Evolutionary conservation across 2,329 filamentous ascomycete genomes (phyloP), one percentile per base, ranked within the genome.

Genomic region (Colletotrichum agaves): DNA sequence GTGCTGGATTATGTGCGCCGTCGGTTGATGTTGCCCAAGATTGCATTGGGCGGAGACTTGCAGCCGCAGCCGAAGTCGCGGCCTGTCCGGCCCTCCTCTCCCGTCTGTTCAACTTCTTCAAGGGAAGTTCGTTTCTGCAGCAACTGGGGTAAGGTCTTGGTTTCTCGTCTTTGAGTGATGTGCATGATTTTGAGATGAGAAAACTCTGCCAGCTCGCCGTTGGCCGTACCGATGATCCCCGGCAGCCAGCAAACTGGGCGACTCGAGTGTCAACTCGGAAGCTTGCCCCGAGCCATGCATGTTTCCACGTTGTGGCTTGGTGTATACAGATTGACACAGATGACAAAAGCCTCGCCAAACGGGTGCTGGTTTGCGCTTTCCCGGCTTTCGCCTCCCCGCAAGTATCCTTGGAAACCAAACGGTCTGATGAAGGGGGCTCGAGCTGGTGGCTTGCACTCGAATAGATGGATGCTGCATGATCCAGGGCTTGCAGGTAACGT

Each of bases 51-150:
- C 64, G 64, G 64, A 39, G 46, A 63, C 37, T 33, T 35, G 64
- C 64, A 63, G 64, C 64, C 60, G 64, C 7, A 23, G 23, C 47
- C 52, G 61, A 61, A 58, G 21, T 39, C 31, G 46, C 27, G 35
- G 35, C 21, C 23, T 52, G 13, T 12, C 13, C 46, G 46, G 17
- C 46, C 62, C 33, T 53, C 27, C n/a, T 41, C 13, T 33, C 44
- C 50, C 44, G 23, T 23, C 35, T 13, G 15, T 13, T 21, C 19
- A 37, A 15, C 31, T 17, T 62, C 23, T 39, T 43, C 5, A n/a
- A 11, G 15, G 15, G 17, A 35, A n/a, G 33, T 0, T 7, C 5
- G 21, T 52, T 52, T 52, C 27, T 52, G 47, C 47, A 35, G 17
- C 7, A n/a, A 15, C 33, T 7, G 17, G 27, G 27, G 7, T 2